Evolutionary conservation across 176 grass and related monocot species (phyloP), one percentile per base, ranked within the genome.

Genomic region (Oryza rufipogon): DNA sequence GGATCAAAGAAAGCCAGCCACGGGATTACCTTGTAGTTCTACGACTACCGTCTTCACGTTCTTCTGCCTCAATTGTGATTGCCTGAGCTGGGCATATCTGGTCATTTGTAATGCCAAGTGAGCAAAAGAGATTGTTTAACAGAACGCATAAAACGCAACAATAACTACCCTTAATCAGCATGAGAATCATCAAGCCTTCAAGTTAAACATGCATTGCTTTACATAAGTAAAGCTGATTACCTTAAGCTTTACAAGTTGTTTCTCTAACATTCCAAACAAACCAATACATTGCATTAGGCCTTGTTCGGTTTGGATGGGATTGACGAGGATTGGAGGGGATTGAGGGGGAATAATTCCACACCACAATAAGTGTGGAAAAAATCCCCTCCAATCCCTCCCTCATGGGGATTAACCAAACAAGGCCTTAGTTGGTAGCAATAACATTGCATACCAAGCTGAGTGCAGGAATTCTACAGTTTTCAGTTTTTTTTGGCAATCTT

Each of bases 31-130:
- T 96, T 75, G 96, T 99, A 20, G 96, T 99, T 75, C 96, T 86
- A 32, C 96, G 96, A 70, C 96, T 99, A 36, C 96, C 96, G 26
- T 99, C 96, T 81, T 99, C 96, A 84, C 96, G 96, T 75, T 99
- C 96, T 87, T 99, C 96, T 72, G 96, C 96, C 54, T 99, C 96
- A 39, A 99, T 99, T 45, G 96, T 99, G 82, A 99, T 99, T 80
- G 96, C 96, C 86, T 96, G 93, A 70, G 96, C 96, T 79, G 96
- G 96, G 86, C 96, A 99, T 74, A 99, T 88, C 96, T 99, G 88
- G 48, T 64, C 49, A 88, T 54, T 48, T 44, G 48, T 72, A 12
- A 79, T 13, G 30, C 52, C 32, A 65, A 61, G 73, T 81, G 6
- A 86, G 81, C 34, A 60, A 67, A 74, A 25, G 1, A 33, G 5